Evolutionary conservation across 2,329 filamentous ascomycete species (phyloP), one percentile per base, ranked within the genome.

Genomic region (Onygenales sp.): DNA sequence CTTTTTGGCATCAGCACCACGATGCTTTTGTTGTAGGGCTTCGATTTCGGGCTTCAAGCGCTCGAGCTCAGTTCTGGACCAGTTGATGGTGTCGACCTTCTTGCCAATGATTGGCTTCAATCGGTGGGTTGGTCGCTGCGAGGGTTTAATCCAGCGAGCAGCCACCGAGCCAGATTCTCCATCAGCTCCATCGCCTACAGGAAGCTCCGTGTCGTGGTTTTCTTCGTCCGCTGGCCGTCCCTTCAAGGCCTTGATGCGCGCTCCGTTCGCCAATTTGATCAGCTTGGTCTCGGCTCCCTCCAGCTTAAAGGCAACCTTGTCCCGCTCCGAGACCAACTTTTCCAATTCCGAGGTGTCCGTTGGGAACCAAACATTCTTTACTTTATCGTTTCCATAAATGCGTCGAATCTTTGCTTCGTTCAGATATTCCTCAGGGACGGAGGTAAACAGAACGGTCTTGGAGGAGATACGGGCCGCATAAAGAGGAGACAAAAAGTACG

Each of bases 61-160:
- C 58, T 85, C 81, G 51, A 96, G 81, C 68, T 94, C 86, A 1
- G 78, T 75, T 50, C 93, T 86, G 58, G 84, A 87, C 86, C 87
- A 96, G 57, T 92, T 83, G 68, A 98, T 96, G 0, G 90, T 93
- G 71, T 98, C 93, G 13, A 96, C 91, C 68, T 95, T 93, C 65
- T 89, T 85, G 60, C 90, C 87, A 59, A 91, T 80, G 21, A 93
- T 68, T 5, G 79, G 76, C 66, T 86, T 87, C 52, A 85, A 73
- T 36, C 82, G 82, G 65, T 95, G 90, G 1, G 85, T 84, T 1
- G 90, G 90, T 43, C 90, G 81, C 61, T 89, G 79, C 68, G 88
- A 85, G 8, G 76, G 73, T 13, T 83, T 77, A 40, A 95, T 74
- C 84, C 87, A 95, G 58, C 84, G 36, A 37, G 50, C 52, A 50